phyloP scores from a whole-genome alignment of 2,329 filamentous ascomycete genomes.

The Tolypocladium tropicale region DNA sequence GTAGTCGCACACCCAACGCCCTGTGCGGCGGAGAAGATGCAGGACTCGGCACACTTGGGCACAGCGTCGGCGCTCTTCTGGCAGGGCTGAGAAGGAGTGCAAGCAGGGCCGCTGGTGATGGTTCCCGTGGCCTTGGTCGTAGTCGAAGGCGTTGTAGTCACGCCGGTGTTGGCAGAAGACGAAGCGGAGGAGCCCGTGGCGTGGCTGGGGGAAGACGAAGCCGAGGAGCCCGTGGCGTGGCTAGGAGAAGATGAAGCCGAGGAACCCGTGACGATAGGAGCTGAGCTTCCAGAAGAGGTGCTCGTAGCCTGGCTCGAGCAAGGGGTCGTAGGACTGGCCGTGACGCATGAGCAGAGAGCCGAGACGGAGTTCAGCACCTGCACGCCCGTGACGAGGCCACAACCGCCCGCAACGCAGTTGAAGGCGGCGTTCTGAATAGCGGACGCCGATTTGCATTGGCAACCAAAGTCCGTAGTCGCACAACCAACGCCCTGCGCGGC shows the following conservation, averaged over 20 bases:
- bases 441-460: slow-evolving; percentile 11
- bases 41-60: slow-evolving; percentile 11
- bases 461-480: slow-evolving; percentile 11
- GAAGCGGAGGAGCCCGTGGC: not conserved
- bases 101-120: not conserved
- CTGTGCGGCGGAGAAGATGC: slow-evolving; percentile 14
- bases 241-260: not conserved
- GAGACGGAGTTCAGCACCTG: slow-evolving; percentile 10
- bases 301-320: slow-evolving; percentile 5
- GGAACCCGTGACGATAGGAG: too few species aligned
- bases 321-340: slow-evolving; percentile 10
- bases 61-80: slow-evolving; percentile 14
- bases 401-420: slow-evolving; percentile 11
- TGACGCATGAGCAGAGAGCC: slow-evolving; percentile 14
- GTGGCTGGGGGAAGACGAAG: too few species aligned
- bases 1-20: slow-evolving; percentile 10
- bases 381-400: slow-evolving; percentile 7
- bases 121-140: not conserved
- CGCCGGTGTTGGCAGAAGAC: not conserved
- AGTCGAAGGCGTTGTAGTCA: not conserved
- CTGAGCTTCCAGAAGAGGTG: not conserved
- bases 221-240: too few species aligned
- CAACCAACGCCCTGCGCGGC: slow-evolving; percentile 14
- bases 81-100: slow-evolving; percentile 7
- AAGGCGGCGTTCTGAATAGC: slow-evolving; percentile 12